phyloP scores from a whole-genome alignment of 164 flowering plant species.

The Chimonanthus praecox region DNA sequence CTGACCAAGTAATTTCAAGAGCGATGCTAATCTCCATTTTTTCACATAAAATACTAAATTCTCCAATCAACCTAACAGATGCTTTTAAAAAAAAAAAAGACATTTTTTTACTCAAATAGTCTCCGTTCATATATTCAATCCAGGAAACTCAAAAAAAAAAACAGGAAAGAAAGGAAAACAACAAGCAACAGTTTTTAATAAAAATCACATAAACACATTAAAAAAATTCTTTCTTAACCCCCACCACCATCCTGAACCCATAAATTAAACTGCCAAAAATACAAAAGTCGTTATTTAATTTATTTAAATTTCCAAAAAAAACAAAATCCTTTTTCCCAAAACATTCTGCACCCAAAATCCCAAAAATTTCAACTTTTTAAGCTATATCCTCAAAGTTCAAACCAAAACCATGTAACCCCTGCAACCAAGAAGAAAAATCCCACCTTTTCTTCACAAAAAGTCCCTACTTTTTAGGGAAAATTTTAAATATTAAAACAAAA shows the following conservation, averaged over 20 bases:
- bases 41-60: too few species aligned
- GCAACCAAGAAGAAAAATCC: not conserved
- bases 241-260: too few species aligned
- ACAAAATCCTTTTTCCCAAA: not conserved
- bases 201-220: too few species aligned
- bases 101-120: not conserved
- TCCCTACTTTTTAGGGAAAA: too few species aligned
- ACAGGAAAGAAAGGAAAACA: too few species aligned
- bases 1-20: conserved; percentile 58
- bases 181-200: too few species aligned
- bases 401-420: too few species aligned
- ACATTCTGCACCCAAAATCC: not conserved
- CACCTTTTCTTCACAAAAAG: not conserved
- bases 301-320: not conserved
- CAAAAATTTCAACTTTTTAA: not conserved
- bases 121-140: not conserved
- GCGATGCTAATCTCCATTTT: conserved; percentile 33
- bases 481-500: too few species aligned
- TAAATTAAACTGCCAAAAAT: not conserved
- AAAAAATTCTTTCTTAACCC: too few species aligned
- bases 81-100: not conserved
- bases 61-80: not conserved
- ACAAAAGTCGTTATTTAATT: not conserved
- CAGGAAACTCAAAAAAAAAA: not conserved
- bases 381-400: too few species aligned